Base-by-base conservation (phyloP, 208 protist species). In the Leishmania lainsoni region DNA sequence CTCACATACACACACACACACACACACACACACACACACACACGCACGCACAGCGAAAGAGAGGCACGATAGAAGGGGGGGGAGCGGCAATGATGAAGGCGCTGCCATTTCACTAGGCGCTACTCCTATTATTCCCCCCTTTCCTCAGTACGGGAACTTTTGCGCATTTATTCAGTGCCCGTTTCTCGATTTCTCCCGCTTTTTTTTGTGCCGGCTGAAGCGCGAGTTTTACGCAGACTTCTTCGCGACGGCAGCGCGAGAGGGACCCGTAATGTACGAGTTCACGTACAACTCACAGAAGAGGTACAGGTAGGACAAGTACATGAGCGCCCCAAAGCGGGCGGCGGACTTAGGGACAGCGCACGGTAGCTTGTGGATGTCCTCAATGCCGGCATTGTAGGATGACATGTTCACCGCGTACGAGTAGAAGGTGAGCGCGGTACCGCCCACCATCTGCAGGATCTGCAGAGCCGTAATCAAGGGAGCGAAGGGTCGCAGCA, bases 391-490 rank as follows among this genome's bases (percentile, higher is more conserved):
- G n/a, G 77, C 59, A 22, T 82, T 80, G 86, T 89, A 91, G 58
- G 79, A 82, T 5, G 79, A 83, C 58, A 69, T 68, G 83, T 90
- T 89, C 48, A 88, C 76, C 26, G 77, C 70, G 78, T 88, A 91
- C 51, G 88, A 91, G 80, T 86, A 87, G 75, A 90, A 88, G 61
- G 83, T 90, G 52, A 93, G 82, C 58, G 78, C 70, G 45, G 86
- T 84, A 69, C 83, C 88, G 80, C 81, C 85, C 48, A 98, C 91
- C 97, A 99, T 99, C 88, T 99, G 98, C 9, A 94, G 68, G n/a
- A 98, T 92, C 87, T 98, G 96, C 54, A 95, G 72, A 3, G 76
- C 65, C 56, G 96, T 98, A 75, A 98, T 98, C 70, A 97, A 85
- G 49, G 91, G 90, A 0, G 96, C 93, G 68, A 98, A 85, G 14